Conservation (phyloP, 2,329 filamentous ascomycete genomes). For the Neopestalotiopsis sp. region DNA sequence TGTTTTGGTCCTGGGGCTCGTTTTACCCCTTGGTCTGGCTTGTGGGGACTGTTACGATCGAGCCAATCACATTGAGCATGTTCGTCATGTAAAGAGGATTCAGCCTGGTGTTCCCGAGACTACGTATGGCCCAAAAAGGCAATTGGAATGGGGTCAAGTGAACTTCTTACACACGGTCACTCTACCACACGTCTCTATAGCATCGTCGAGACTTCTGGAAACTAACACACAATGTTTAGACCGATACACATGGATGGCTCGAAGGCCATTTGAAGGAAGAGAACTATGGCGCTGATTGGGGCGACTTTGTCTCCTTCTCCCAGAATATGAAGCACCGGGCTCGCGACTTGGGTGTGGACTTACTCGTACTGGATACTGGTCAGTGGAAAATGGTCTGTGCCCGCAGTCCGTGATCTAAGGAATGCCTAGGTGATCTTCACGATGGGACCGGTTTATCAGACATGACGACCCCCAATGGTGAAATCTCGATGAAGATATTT, state of each 20-base stretch:
- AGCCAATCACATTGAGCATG: constrained; percentile 42
- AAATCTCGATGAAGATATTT: constrained; percentile 50
- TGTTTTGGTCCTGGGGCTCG: too few species aligned
- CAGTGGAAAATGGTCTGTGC: constrained; percentile 18
- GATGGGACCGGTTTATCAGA: constrained; percentile 67
- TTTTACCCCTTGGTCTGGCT: constrained; percentile 23
- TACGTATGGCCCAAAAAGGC: constrained; percentile 42
- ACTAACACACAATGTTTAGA: constrained; percentile 34
- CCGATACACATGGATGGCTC: constrained; percentile 65
- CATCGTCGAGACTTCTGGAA: background rate
- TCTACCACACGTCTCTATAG: background rate
- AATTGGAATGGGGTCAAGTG: constrained; percentile 63
- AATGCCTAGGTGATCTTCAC: constrained; percentile 55
- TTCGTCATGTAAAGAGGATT: constrained; percentile 49
- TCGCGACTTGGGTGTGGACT: constrained; percentile 57
- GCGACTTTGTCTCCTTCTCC: constrained; percentile 64
- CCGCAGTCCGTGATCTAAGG: background rate
- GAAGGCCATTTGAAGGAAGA: constrained; percentile 63
- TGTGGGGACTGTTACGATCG: constrained; percentile 47
- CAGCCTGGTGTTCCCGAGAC: constrained; percentile 47
- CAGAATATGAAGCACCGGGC: constrained; percentile 64
- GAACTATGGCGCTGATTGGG: constrained; percentile 69
- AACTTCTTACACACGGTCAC: constrained; percentile 62
- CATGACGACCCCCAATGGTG: constrained; percentile 59
- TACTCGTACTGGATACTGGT: constrained; percentile 64